Conservation (phyloP, 2,329 filamentous ascomycete genomes). For the Fusarium acutatum region DNA sequence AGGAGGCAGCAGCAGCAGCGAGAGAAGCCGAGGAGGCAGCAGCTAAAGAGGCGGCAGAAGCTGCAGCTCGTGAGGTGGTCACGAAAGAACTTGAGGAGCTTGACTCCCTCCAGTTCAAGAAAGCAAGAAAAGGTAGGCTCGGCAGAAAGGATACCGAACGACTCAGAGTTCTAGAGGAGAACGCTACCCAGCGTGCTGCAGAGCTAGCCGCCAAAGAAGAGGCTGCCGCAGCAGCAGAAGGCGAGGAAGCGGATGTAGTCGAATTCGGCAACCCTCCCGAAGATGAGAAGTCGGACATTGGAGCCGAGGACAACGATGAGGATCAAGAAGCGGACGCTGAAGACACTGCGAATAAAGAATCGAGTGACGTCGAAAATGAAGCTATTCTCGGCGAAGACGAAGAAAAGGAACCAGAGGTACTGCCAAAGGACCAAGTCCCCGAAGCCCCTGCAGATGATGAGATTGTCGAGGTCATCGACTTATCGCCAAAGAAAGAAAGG, state of each 20-base stretch:
- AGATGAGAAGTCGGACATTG: constrained; percentile 1
- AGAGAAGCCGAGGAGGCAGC: constrained; percentile 33
- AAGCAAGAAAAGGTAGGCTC: constrained; percentile 34
- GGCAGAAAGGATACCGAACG: constrained; percentile 39
- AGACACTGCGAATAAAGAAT: constrained; percentile 15
- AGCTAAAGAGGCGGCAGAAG: constrained; percentile 25
- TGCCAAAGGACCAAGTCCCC: constrained; percentile 44
- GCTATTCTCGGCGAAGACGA: constrained; percentile 33
- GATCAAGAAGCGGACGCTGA: background rate
- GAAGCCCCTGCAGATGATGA: constrained; percentile 25
- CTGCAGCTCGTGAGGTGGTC: constrained; percentile 38
- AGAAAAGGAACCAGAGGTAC: constrained; percentile 42
- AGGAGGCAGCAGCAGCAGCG: background rate
- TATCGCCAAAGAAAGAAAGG: constrained; percentile 55
- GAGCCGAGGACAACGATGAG: background rate
- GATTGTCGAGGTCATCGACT: constrained; percentile 59
- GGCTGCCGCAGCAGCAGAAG: constrained; percentile 7
- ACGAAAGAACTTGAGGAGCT: constrained; percentile 25
- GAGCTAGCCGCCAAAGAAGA: constrained; percentile 38
- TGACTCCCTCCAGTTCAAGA: constrained; percentile 31
- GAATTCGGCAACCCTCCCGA: background rate
- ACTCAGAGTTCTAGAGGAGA: constrained; percentile 29
- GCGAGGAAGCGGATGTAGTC: constrained; percentile 1
- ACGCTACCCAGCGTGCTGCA: constrained; percentile 21
- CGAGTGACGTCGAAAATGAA: constrained; percentile 29